phyloP scores from a whole-genome alignment of 805 yeast species.

The Ogataea paraovalis region DNA sequence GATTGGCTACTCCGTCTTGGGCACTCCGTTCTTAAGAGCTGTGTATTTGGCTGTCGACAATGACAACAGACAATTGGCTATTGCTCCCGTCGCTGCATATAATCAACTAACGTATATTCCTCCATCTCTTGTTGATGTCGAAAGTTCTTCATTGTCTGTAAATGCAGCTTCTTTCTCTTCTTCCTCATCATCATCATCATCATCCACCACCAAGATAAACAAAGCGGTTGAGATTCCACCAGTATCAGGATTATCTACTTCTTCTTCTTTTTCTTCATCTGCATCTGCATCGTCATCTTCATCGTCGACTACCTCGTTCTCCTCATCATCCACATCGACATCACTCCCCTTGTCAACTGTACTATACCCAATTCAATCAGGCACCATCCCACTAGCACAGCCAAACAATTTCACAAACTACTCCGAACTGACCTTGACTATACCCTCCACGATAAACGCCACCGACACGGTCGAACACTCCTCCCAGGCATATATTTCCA shows the following conservation, averaged over 20 bases:
- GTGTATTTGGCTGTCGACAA: constrained; percentile 62
- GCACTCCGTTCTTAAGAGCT: constrained; percentile 51
- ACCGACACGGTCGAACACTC: constrained; percentile 13
- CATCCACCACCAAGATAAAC: not conserved
- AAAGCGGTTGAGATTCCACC: no score
- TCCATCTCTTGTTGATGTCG: no score
- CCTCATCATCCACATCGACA: not conserved
- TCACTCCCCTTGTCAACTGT: not conserved
- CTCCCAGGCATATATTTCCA: constrained; percentile 22
- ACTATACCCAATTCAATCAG: constrained; percentile 22
- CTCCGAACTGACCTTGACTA: constrained; percentile 24
- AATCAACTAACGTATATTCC: not conserved
- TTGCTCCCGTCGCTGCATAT: constrained; percentile 41
- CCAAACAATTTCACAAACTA: constrained; percentile 22
- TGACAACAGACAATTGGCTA: constrained; percentile 50
- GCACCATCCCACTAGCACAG: constrained; percentile 31
- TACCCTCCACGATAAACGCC: constrained; percentile 13
- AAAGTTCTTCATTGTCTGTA: no score
- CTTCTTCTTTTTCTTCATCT: not conserved
- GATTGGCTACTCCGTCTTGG: constrained; percentile 52
- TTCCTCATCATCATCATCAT: no score
- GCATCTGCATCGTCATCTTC: not conserved
- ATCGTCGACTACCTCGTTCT: constrained; percentile 1
- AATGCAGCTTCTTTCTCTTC: no score
- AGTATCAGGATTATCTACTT: not conserved